Base-by-base conservation (phyloP, 2,329 filamentous ascomycete species). In the Westerdykella aurantiaca region DNA sequence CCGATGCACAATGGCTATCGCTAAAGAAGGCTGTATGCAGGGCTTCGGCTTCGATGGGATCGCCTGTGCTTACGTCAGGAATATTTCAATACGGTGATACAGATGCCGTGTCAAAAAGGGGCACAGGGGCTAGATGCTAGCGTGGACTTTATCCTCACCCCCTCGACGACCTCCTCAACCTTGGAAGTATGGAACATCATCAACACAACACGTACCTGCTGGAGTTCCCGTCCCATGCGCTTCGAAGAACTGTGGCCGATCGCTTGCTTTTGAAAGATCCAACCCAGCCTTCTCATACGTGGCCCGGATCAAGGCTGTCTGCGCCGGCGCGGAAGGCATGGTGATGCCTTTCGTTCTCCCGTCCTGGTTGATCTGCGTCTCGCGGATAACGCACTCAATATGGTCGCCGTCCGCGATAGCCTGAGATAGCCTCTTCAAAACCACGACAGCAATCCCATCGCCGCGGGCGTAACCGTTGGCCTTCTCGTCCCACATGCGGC, bases 381-480 rank as follows among this genome's bases (percentile, higher is more conserved):
- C 61, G 6, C 68, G 56, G 21, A 76, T 71, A 4, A 75, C 46
- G 2, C 63, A 65, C 12, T 67, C 60, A 22, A 76, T 69, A 0
- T 70, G 64, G 51, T 83, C 78, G 10, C 77, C 76, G 51, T 79
- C 76, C 3, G 64, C 61, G 2, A 83, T 45, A 0, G 81, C 81
- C 52, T 76, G 72, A 6, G 65, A 62, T 0, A 83, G 64, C 1
- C 68, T 71, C 63, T 83, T 83, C 9, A 83, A 56, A 13, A 81
- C 55, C 1, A 83, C 51, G 11, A 76, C 71, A 0, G 72, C 78
- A 16, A 78, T 68, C 0, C 80, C 81, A 51, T 85, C 81, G 0
- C 80, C 82, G 16, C 81, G 71, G 0, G 75, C 79, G 54, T 84
- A 85, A 0, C 82, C 82, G 44, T 79, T 75, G 13, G 78, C 81